phyloP scores from a whole-genome alignment of 345 rosid genomes.

The Tarenaya hassleriana region DNA sequence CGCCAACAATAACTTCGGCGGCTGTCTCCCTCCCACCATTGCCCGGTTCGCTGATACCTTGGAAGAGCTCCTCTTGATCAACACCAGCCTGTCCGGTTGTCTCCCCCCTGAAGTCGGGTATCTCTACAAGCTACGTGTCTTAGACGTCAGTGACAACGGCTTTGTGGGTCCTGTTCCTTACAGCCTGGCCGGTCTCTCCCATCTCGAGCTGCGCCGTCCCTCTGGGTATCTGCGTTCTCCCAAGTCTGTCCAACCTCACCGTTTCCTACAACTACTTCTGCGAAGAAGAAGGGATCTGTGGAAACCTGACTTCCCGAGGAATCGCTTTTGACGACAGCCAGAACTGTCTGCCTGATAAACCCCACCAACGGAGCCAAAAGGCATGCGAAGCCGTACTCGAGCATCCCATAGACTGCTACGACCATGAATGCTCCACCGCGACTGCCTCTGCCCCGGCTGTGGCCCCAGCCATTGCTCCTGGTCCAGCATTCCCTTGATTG shows the following conservation, averaged over 20 bases:
- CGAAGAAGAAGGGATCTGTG: constrained; percentile 75
- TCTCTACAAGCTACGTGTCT: constrained; percentile 62
- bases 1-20: constrained; percentile 73
- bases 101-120: constrained; percentile 81
- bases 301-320: constrained; percentile 52
- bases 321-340: constrained; percentile 52
- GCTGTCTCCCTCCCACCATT: constrained; percentile 76
- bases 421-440: constrained; percentile 44
- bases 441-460: constrained; percentile 47
- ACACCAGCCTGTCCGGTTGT: constrained; percentile 73
- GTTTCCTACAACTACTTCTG: constrained; percentile 69
- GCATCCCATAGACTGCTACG: constrained; percentile 68
- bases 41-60: constrained; percentile 53
- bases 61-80: constrained; percentile 67
- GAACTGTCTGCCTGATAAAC: constrained; percentile 74
- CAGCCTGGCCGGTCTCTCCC: constrained; percentile 68
- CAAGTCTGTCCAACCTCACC: constrained; percentile 57
- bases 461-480: constrained; percentile 41
- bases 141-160: constrained; percentile 72
- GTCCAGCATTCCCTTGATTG: constrained; percentile 16
- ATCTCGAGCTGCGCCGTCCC: constrained; percentile 58
- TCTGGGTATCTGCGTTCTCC: constrained; percentile 60
- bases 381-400: constrained; percentile 49
- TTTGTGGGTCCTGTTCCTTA: constrained; percentile 81
- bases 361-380: constrained; percentile 57